Base-by-base conservation (phyloP, 768 basidiomycete genomes). In the Pluteus cervinus region DNA sequence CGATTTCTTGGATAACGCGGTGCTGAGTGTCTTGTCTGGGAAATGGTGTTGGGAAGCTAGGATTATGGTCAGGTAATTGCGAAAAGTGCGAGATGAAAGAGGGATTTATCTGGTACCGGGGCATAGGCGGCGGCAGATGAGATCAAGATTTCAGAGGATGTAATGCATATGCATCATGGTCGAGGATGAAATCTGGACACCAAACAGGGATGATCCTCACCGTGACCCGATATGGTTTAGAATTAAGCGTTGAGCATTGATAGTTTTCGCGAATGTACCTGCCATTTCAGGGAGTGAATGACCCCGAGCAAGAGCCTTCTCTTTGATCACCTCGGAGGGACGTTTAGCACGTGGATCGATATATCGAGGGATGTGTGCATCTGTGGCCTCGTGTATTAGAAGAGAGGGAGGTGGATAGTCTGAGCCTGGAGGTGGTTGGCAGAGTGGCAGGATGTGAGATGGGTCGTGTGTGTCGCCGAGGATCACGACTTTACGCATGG, bases 301-400 rank as follows among this genome's bases (percentile, higher is more conserved):
- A 0, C 89, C 88, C 32, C 79, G 69, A 18, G 65, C 62, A n/a
- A 77, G 58, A 1, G 76, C 71, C 42, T 73, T 81, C 40, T 67
- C 55, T 44, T 56, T 43, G 24, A 78, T 61, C 37, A 57, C 63
- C 33, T 61, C 60, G 2, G 55, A 60, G 18, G 62, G 62, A 37
- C 70, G 66, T 37, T 54, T 68, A 21, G 72, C 60, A 23, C 59
- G 63, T 7, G 64, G 58, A 53, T 80, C 79, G 38, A 83, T 68
- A 33, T 64, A 48, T 2, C 42, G 51, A 0, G 83, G 79, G 24
- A 92, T 75, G 45, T 69, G 71, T 0, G 81, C 78, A 50, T 91
- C 87, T 2, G 86, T 89, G 1, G 81, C 77, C 58, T 92, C 89
- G 55, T 92, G 90, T n/a, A 91, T 66, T 14, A 91, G 68, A n/a